These are phyloP conservation scores for Nyssa sinensis DNA, from an alignment of 148 eudicot species.

Conservation along the genomic window DNA sequence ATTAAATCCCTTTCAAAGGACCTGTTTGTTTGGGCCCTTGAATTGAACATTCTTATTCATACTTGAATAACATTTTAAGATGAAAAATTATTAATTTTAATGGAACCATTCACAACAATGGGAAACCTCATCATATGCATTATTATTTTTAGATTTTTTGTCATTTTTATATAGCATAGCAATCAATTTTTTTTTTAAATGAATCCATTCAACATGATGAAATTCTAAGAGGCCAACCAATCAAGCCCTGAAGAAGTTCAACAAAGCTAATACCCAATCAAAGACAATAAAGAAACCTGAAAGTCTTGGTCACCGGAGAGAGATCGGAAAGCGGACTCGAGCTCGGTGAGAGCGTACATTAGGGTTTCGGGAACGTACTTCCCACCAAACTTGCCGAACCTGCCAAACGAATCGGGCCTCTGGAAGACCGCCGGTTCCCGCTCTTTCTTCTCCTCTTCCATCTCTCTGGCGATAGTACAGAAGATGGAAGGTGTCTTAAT, in stretches of 20 bases:
- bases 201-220: too few species aligned
- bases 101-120: too few species aligned
- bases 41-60: too few species aligned
- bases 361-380: constrained; percentile 95
- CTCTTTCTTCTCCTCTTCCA: constrained; percentile 12
- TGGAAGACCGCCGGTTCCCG: constrained; percentile 23
- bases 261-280: background rate
- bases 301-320: constrained; percentile 55
- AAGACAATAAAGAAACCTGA: constrained; percentile 49
- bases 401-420: constrained; percentile 83
- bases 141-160: too few species aligned
- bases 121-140: too few species aligned
- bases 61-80: too few species aligned
- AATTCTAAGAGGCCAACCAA: too few species aligned
- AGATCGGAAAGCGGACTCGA: constrained; percentile 63
- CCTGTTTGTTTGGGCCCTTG: too few species aligned
- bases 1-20: background rate
- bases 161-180: too few species aligned
- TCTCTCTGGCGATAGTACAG: constrained; percentile 39
- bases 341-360: constrained; percentile 83
- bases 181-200: too few species aligned
- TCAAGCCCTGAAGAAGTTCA: too few species aligned
- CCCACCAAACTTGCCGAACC: constrained; percentile 91
- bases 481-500: constrained; percentile 24
- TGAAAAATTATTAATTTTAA: too few species aligned